A percentile compares a stretch with the other conserved stretches of the same genome.
Conservation (phyloP, 2,329 filamentous ascomycete species). For the Diaporthe destruens region DNA sequence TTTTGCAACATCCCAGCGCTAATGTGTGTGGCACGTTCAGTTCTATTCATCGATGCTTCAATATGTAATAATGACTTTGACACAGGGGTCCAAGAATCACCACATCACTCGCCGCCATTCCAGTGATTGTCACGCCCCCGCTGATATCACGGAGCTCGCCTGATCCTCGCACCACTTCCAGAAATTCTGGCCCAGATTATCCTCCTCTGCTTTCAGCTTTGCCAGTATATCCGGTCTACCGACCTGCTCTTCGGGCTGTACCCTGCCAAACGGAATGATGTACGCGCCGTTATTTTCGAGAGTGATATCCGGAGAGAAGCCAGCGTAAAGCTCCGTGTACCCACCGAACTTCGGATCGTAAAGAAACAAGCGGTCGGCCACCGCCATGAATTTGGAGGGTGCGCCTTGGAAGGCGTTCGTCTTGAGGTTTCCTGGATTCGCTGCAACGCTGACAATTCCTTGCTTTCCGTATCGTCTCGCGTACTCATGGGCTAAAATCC, state of each 20-base stretch:
- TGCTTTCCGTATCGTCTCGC: constrained; percentile 44
- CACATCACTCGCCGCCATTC: constrained; percentile 22
- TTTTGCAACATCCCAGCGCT: background rate
- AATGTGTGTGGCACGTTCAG: background rate
- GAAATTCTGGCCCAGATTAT: constrained; percentile 6
- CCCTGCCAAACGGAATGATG: constrained; percentile 26
- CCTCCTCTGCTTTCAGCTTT: constrained; percentile 3
- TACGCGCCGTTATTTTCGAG: constrained; percentile 44
- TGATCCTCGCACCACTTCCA: constrained; percentile 32
- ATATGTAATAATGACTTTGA: background rate
- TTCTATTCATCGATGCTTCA: background rate
- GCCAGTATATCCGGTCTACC: constrained; percentile 17
- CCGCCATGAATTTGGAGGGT: background rate
- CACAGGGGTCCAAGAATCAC: background rate
- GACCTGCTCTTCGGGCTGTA: background rate
- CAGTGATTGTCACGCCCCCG: constrained; percentile 23
- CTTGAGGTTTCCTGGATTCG: constrained; percentile 48
- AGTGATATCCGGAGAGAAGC: constrained; percentile 52
- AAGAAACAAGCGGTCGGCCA: constrained; percentile 37
- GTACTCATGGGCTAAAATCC: constrained; percentile 45
- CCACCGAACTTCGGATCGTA: constrained; percentile 49
- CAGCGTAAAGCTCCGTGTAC: constrained; percentile 56
- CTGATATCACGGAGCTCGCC: background rate
- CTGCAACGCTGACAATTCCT: constrained; percentile 46
- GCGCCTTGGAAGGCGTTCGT: constrained; percentile 43